Percentiles rank a stretch among this genome's conserved stretches.
Evolutionary conservation across 1,284 basidiomycete genomes (phyloP).

Genomic region (Bjerkandera adusta): DNA sequence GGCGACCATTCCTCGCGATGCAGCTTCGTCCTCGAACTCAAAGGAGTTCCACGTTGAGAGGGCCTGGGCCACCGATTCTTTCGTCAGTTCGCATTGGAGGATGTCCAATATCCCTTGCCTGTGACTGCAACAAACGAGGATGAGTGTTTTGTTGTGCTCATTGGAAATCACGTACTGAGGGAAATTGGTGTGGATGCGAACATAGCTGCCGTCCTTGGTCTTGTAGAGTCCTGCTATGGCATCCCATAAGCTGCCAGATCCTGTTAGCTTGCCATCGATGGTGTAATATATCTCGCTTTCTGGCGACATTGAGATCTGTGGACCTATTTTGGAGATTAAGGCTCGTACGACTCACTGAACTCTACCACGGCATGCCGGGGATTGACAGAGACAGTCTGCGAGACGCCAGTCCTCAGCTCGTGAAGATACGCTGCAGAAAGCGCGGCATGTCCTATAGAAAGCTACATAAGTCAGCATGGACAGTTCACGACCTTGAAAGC

Average conservation of each 20-base stretch:
- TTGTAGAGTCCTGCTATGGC: slow-evolving; percentile 50
- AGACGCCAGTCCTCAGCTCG: slow-evolving; percentile 41
- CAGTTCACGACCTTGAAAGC: not conserved
- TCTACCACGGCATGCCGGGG: slow-evolving; percentile 56
- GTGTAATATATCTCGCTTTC: slow-evolving; percentile 52
- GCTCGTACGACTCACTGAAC: slow-evolving; percentile 44
- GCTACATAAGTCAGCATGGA: slow-evolving; percentile 30
- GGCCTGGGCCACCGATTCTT: slow-evolving; percentile 38
- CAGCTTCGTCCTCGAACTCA: slow-evolving; percentile 51
- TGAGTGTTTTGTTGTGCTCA: not conserved
- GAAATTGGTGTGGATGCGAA: slow-evolving; percentile 65
- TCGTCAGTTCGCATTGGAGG: slow-evolving; percentile 36
- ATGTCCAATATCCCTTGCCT: slow-evolving; percentile 50
- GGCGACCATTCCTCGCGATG: slow-evolving; percentile 47
- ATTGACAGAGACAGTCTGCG: slow-evolving; percentile 51
- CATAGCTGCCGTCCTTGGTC: slow-evolving; percentile 47
- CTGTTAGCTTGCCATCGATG: slow-evolving; percentile 37
- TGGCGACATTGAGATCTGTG: slow-evolving; percentile 20
- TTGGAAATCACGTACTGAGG: slow-evolving; percentile 56
- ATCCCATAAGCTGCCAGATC: slow-evolving; percentile 42
- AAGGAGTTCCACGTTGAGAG: slow-evolving; percentile 44
- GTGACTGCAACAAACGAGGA: slow-evolving; percentile 37
- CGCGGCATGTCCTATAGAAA: slow-evolving; percentile 50
- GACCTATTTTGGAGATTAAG: not conserved
- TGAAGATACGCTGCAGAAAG: slow-evolving; percentile 53